Evolutionary conservation across 2,329 filamentous ascomycete genomes (phyloP).

Genomic region (Aspergillus pseudoviridinutans): DNA sequence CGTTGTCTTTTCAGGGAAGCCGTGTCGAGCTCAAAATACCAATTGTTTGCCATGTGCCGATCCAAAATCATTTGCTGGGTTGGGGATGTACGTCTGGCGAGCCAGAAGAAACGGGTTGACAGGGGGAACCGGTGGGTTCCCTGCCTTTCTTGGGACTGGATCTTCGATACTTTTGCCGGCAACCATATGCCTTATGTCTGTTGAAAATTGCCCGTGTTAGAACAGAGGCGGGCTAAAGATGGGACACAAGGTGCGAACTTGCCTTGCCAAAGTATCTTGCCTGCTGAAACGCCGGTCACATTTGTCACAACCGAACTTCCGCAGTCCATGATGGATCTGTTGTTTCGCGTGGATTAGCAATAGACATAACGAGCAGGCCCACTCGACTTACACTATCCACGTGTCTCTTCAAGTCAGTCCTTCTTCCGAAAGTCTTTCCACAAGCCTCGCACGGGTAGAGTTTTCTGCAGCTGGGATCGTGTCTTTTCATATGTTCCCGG

Average conservation of each 20-base stretch:
- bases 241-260: constrained; percentile 24
- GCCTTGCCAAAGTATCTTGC: constrained; percentile 80
- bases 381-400: constrained; percentile 46
- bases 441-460: constrained; percentile 69
- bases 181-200: constrained; percentile 18
- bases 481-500: constrained; percentile 80
- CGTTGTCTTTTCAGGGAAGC: background rate
- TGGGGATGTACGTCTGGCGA: background rate
- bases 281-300: constrained; percentile 71
- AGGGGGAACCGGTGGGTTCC: background rate
- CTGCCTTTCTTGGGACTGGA: background rate
- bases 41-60: background rate
- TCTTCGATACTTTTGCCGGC: constrained; percentile 6
- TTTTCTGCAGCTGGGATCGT: constrained; percentile 69
- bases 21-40: background rate
- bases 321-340: constrained; percentile 71
- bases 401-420: constrained; percentile 68
- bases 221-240: background rate
- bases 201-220: constrained; percentile 1
- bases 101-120: background rate
- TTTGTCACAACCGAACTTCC: constrained; percentile 65
- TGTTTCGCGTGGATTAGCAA: constrained; percentile 46
- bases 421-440: constrained; percentile 72
- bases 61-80: background rate
- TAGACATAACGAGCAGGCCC: background rate